Evolutionary conservation across 176 grass and related monocot genomes (phyloP).

Genomic region (Oryza brachyantha): DNA sequence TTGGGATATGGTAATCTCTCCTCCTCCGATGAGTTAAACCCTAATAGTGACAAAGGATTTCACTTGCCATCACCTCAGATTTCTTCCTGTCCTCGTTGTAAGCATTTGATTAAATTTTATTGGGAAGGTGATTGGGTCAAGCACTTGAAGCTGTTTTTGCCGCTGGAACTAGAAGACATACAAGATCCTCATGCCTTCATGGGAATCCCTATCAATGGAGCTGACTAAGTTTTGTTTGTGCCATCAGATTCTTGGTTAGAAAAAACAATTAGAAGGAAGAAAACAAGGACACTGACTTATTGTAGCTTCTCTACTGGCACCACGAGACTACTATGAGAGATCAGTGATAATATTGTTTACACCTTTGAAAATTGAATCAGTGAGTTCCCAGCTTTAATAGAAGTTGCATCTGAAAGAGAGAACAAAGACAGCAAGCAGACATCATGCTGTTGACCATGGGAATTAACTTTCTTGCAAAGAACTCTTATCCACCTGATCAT

Average conservation of each 20-base stretch:
- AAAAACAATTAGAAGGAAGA: background rate
- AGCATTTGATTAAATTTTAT: background rate
- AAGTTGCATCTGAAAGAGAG: constrained; percentile 15
- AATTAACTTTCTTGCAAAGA: constrained; percentile 25
- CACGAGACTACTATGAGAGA: background rate
- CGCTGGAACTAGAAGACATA: background rate
- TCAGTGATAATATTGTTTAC: constrained; percentile 38
- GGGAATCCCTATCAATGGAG: background rate
- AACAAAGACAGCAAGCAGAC: background rate
- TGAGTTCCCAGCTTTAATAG: background rate
- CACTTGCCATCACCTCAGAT: background rate
- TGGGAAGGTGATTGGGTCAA: too few species aligned
- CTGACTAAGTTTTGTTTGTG: background rate
- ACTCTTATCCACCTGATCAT: constrained; percentile 33
- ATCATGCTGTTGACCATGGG: constrained; percentile 35
- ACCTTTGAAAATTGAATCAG: background rate
- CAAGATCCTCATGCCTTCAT: background rate
- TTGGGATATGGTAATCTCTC: too few species aligned
- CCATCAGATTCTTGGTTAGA: background rate
- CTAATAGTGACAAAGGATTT: too few species aligned
- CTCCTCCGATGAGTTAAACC: too few species aligned
- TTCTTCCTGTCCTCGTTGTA: background rate
- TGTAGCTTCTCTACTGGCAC: constrained; percentile 13
- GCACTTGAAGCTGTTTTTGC: background rate
- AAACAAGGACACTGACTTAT: background rate